Evolutionary conservation across 192 early-diverging fungal species (phyloP).

Genomic region (Coemansia sp.): DNA sequence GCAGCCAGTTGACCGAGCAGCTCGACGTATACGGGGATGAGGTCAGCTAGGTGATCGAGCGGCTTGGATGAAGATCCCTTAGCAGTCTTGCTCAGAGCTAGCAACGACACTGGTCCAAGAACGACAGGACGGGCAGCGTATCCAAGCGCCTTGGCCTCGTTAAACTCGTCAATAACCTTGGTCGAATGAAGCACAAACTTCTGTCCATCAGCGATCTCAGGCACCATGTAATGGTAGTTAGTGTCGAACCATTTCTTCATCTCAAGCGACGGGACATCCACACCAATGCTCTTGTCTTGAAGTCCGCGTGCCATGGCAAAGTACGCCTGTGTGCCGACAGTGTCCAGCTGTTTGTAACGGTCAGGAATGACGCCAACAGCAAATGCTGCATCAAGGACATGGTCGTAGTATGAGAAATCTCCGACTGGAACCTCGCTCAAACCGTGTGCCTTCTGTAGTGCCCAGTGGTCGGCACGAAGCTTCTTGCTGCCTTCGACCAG

Average conservation of each 20-base stretch:
- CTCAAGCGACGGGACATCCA: slow-evolving; percentile 93
- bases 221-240: slow-evolving; percentile 94
- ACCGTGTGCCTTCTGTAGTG: slow-evolving; percentile 68
- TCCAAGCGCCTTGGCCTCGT: slow-evolving; percentile 88
- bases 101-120: slow-evolving; percentile 88
- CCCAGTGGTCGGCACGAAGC: slow-evolving; percentile 74
- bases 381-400: slow-evolving; percentile 73
- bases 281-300: slow-evolving; percentile 69
- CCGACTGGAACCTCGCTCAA: slow-evolving; percentile 85
- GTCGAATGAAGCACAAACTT: slow-evolving; percentile 65
- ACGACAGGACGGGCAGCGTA: slow-evolving; percentile 91
- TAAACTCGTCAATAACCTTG: slow-evolving; percentile 82
- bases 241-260: slow-evolving; percentile 99
- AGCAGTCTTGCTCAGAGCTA: slow-evolving; percentile 81
- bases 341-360: slow-evolving; percentile 67
- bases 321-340: slow-evolving; percentile 75
- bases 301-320: slow-evolving; percentile 98
- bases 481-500: slow-evolving; percentile 68
- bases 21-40: slow-evolving; percentile 80
- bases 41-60: slow-evolving; percentile 68
- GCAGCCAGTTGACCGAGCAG: slow-evolving; percentile 71
- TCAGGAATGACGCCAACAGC: slow-evolving; percentile 64
- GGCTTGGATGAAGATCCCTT: slow-evolving; percentile 72
- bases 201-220: slow-evolving; percentile 77
- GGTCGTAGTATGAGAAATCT: slow-evolving; percentile 97